These are phyloP conservation scores for Colletotrichum abscissum DNA, from an alignment of 2,329 filamentous ascomycete genomes.

Conservation along the genomic window DNA sequence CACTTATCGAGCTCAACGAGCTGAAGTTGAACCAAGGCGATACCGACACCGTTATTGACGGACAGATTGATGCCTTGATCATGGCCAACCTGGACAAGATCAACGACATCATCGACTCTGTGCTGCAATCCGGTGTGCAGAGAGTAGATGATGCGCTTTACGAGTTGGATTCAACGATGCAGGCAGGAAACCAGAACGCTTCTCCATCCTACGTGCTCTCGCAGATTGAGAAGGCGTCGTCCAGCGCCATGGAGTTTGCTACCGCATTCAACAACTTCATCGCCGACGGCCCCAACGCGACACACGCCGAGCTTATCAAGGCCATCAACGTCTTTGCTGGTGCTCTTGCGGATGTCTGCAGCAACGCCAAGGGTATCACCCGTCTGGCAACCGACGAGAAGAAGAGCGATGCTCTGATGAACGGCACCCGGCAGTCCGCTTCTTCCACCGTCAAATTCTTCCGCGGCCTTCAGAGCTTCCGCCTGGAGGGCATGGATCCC, in stretches of 20 bases:
- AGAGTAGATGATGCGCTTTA: slow-evolving; percentile 97
- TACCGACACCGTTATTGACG: slow-evolving; percentile 84
- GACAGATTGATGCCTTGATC: slow-evolving; percentile 90
- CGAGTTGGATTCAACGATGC: slow-evolving; percentile 97
- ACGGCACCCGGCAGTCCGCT: slow-evolving; percentile 85
- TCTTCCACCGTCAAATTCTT: slow-evolving; percentile 93
- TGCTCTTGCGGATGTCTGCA: slow-evolving; percentile 91
- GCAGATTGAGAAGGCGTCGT: slow-evolving; percentile 95
- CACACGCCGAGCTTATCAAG: slow-evolving; percentile 91
- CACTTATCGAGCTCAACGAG: slow-evolving; percentile 91
- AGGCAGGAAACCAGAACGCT: slow-evolving; percentile 97
- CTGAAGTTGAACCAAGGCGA: slow-evolving; percentile 80
- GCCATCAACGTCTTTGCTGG: slow-evolving; percentile 91
- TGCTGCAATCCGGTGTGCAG: slow-evolving; percentile 91
- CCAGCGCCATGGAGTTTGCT: slow-evolving; percentile 95
- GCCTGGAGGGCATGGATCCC: slow-evolving; percentile 88
- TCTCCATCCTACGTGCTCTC: slow-evolving; percentile 95
- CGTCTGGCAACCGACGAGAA: slow-evolving; percentile 95
- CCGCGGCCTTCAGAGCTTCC: slow-evolving; percentile 92
- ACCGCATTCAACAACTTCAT: slow-evolving; percentile 99
- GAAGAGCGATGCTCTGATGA: slow-evolving; percentile 87
- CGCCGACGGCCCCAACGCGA: slow-evolving; percentile 92
- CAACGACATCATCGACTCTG: slow-evolving; percentile 97
- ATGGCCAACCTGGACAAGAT: slow-evolving; percentile 91
- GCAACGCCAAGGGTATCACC: slow-evolving; percentile 95